Evolutionary conservation across 345 rosid genomes (phyloP), one percentile per base, ranked within the genome.

Genomic region (Lepidium sativum): DNA sequence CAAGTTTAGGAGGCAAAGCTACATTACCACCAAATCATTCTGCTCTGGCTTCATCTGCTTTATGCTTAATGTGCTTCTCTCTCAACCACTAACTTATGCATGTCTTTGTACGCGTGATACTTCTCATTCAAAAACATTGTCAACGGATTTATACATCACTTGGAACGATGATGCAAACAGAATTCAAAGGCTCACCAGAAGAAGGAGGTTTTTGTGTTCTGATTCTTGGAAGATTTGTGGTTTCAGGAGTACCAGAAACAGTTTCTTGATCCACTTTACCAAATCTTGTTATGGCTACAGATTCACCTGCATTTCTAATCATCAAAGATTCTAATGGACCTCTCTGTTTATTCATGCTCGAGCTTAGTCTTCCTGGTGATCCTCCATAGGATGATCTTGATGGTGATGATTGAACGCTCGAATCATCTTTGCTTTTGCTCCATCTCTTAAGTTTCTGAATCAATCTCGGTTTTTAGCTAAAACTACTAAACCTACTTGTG

Each of bases 321-420:
- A 94, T 90, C 77, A 94, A 74, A 40, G 91, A 27, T 75, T 88
- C 99, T 70, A 94, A 75, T 5, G 99, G 99, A 70, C 97, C 97
- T 78, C 81, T 84, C 40, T 79, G 73, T 51, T 77, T 82, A 17
- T 69, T 74, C 68, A 73, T 43, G 67, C 90, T 84, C 70, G 76
- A 54, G 83, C 98, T 86, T 31, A 49, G 64, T 79, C 91, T 84
- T 63, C 88, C 79, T 5, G 92, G 97, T 39, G 97, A 94, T 37
- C 83, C 81, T 54, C 85, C 89, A 15, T 86, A 80, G 65, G 79
- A 57, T 9, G 97, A 90, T 74, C 92, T 86, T n/a, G 86, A 67
- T 0, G 96, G 92, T 3, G 95, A 83, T 42, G 84, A 81, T 43
- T 84, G 74, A 58, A 80, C 84, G 58, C 86, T 84, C 0, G 78